Base-by-base conservation (phyloP, 2,329 filamentous ascomycete genomes). In the Alternaria rosae region DNA sequence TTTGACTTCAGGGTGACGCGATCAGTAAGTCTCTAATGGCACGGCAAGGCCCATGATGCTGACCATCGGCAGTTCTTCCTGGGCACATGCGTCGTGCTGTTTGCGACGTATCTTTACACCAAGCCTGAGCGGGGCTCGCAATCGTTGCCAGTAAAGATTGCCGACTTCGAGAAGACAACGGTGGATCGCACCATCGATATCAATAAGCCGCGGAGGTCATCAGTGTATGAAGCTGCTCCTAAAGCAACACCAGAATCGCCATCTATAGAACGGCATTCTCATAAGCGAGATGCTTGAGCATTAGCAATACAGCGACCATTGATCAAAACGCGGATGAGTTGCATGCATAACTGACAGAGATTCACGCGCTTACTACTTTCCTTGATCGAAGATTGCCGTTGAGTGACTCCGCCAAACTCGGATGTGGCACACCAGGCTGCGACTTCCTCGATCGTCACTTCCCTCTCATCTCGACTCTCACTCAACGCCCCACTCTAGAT, bases 31-130 rank as follows among this genome's bases (percentile, higher is more conserved):
- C 3, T 5, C 11, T 1, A 6, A 6, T 20, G 21, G 1, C 21
- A 11, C 4, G 13, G 12, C 42, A 2, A 15, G 15, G 17, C 9
- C 9, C 7, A 44, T 15, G 6, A 42, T 15, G 25, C 67, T 70
- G 41, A 68, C 25, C 20, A 55, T 7, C 20, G 54, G 17, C 70
- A 97, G 94, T 97, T 97, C 78, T 73, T 97, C 38, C 64, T 93
- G 52, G 95, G 95, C 56, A 94, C 94, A 0, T 83, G 85, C 11
- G 82, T 95, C 51, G 94, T 98, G 9, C 82, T 97, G 1, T 85
- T 88, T 43, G 91, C 94, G 3, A 96, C 93, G 3, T 97, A 93
- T 77, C 84, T 97, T 15, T 97, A 97, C 82, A 93, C 88, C 63
- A 86, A 86, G 6, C 86, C 88, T 1, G 87, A 93, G 65, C 82